Percentiles rank a stretch among this genome's conserved stretches.
These are phyloP conservation scores for Austroboletus niveus DNA, from an alignment of 1,284 basidiomycete species.

Conservation along the genomic window DNA sequence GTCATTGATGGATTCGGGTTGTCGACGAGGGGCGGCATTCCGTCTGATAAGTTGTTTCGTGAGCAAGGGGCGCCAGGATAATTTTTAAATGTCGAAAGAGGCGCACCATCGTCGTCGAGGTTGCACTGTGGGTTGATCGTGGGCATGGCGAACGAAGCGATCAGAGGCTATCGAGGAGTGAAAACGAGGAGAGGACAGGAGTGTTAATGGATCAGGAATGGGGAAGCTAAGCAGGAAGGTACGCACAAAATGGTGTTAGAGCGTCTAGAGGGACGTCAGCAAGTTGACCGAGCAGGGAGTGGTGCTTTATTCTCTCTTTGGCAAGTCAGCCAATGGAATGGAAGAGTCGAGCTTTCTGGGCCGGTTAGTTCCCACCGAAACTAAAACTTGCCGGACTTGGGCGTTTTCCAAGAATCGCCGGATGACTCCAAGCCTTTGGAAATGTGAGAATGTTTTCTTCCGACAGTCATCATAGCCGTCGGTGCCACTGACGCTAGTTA, in stretches of 20 bases:
- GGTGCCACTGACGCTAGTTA: too few relatives aligned
- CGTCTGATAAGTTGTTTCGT: slow-evolving; percentile 30
- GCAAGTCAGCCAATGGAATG: slow-evolving; percentile 30
- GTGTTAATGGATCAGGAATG: slow-evolving; percentile 7
- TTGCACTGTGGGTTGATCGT: slow-evolving; percentile 19
- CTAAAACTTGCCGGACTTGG: slow-evolving; percentile 12
- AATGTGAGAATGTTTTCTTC: slow-evolving; percentile 2
- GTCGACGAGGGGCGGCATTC: slow-evolving; percentile 52
- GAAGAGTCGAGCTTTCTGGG: slow-evolving; percentile 27
- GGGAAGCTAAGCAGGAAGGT: slow-evolving; percentile 6
- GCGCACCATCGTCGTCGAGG: slow-evolving; percentile 32
- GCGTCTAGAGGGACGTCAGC: slow-evolving; percentile 21
- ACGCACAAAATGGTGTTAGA: slow-evolving; percentile 27
- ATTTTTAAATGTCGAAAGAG: background rate
- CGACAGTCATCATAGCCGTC: background rate
- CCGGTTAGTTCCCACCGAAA: slow-evolving; percentile 31
- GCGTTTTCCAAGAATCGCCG: slow-evolving; percentile 6
- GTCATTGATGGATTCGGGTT: slow-evolving; percentile 47
- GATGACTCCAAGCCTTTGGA: background rate
- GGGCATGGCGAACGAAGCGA: slow-evolving; percentile 15
- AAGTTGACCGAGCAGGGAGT: slow-evolving; percentile 22
- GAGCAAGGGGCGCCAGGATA: slow-evolving; percentile 7
- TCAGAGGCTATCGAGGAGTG: background rate
- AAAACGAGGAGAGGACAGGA: slow-evolving; percentile 5
- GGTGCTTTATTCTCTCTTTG: slow-evolving; percentile 37